Conservation (phyloP, 352 stramenopile genomes). For the Globisporangium paroecandrum region DNA sequence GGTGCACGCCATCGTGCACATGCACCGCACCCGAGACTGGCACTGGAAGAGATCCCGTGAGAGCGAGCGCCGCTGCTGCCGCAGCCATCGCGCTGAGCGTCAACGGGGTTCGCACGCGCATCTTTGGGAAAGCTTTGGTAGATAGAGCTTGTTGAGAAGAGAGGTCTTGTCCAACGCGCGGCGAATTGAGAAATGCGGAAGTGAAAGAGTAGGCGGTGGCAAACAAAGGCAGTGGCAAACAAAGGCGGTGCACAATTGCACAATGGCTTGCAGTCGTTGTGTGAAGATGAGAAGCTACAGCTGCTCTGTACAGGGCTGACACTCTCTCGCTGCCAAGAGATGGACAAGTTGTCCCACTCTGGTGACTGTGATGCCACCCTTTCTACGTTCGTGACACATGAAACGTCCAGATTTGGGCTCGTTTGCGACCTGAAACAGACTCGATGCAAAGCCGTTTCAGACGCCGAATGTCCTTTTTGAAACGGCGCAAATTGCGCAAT, state of each 20-base stretch:
- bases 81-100: slow-evolving; percentile 6
- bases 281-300: neutral
- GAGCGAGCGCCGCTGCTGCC: neutral
- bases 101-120: slow-evolving; percentile 5
- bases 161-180: neutral
- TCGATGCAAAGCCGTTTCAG: slow-evolving; percentile 1
- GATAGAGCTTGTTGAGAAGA: neutral
- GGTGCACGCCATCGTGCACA: slow-evolving; percentile 19
- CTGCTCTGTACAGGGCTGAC: neutral
- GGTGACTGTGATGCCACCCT: slow-evolving; percentile 2
- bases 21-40: slow-evolving; percentile 5
- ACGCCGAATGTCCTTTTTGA: neutral
- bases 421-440: slow-evolving; percentile 1
- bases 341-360: slow-evolving; percentile 15
- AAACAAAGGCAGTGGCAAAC: neutral
- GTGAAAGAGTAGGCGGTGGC: neutral
- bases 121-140: neutral
- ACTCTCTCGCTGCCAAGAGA: neutral
- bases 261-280: neutral
- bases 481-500: neutral
- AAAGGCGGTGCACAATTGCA: neutral
- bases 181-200: neutral
- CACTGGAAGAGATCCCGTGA: neutral
- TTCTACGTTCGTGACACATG: slow-evolving; percentile 2
- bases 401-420: neutral